Base-by-base conservation (phyloP, 352 stramenopile genomes). In the Pythium rishiriense region DNA sequence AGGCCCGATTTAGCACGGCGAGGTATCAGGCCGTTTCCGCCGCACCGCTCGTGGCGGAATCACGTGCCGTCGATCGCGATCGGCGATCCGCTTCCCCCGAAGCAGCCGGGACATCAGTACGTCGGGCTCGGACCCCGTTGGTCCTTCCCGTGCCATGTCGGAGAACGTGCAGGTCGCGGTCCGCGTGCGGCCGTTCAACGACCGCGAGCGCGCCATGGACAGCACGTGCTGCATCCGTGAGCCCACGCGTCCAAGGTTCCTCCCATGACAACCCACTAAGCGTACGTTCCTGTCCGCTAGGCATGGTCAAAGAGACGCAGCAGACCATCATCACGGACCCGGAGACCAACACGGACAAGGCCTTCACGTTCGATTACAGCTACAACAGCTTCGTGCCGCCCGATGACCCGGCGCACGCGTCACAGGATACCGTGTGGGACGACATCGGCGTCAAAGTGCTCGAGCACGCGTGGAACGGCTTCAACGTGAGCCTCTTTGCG, bases 331-430 rank as follows among this genome's bases (percentile, higher is more conserved):
- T 94, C 70, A 93, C 79, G 0, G 83, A 94, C 56, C 86, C 84
- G 0, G 83, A 94, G 45, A 91, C 79, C 26, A 85, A 79, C 56
- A 35, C 67, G 2, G 84, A 94, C 31, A 93, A 94, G 56, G 70
- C 66, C 0, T 96, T 94, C 53, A 96, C 88, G 5, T 97, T 96
- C 67, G 88, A 97, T 49, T 97, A 90, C 74, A 94, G 83, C 68
- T 97, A 97, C 63, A 87, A 97, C 57, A 94, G 83, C 50, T 95
- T 94, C 58, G 76, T 64, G 14, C 61, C 81, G 2, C 21, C 70
- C 1, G 74, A 76, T 7, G 77, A 94, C 35, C 75, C 77, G 4
- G 75, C 85, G 4, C 68, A 87, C 45, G 84, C 88, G 8, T 92
- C 83, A 3, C 87, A 97, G 54, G 75, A 91, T 56, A 94, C 73